phyloP scores from a whole-genome alignment of 495 filamentous ascomycete species.

The Recurvomyces mirabilis region DNA sequence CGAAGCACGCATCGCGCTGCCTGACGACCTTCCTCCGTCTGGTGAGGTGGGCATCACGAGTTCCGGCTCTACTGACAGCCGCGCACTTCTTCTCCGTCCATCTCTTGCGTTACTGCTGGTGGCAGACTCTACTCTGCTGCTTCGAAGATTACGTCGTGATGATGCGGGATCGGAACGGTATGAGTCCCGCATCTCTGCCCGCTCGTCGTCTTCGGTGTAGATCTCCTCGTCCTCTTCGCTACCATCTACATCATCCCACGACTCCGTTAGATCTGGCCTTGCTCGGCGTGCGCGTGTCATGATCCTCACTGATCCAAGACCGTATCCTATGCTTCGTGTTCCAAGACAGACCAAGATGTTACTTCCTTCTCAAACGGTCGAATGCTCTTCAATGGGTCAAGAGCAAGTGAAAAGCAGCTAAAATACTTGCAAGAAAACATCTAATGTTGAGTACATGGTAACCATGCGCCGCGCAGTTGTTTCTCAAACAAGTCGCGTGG shows the following conservation, averaged over 20 bases:
- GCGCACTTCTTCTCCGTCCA: constrained; percentile 9
- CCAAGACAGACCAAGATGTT: too few relatives aligned
- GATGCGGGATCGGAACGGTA: constrained; percentile 3
- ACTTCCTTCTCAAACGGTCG: too few relatives aligned
- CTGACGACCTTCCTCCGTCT: constrained; percentile 10
- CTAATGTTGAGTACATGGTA: too few relatives aligned
- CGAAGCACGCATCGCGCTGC: constrained; percentile 3
- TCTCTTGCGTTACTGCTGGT: constrained; percentile 3
- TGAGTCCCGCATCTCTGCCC: constrained; percentile 1
- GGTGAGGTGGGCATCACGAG: constrained; percentile 39
- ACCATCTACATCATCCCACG: constrained; percentile 29
- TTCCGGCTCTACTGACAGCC: constrained; percentile 33
- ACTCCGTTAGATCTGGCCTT: constrained; percentile 22
- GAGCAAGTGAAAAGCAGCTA: too few relatives aligned
- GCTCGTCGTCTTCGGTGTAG: constrained; percentile 15
- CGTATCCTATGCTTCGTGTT: too few relatives aligned
- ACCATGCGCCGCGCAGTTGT: too few relatives aligned
- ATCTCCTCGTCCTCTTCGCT: constrained; percentile 4
- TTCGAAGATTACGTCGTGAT: not conserved
- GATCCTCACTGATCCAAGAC: too few relatives aligned
- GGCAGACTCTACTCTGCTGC: not conserved
- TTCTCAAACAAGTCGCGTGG: too few relatives aligned
- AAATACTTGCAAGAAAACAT: too few relatives aligned
- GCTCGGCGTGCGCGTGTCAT: constrained; percentile 15
- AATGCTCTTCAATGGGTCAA: too few relatives aligned